Percentiles rank a stretch among this genome's conserved stretches.
phyloP scores from a whole-genome alignment of 164 flowering plant species.

The Paratinospora sagittata region DNA sequence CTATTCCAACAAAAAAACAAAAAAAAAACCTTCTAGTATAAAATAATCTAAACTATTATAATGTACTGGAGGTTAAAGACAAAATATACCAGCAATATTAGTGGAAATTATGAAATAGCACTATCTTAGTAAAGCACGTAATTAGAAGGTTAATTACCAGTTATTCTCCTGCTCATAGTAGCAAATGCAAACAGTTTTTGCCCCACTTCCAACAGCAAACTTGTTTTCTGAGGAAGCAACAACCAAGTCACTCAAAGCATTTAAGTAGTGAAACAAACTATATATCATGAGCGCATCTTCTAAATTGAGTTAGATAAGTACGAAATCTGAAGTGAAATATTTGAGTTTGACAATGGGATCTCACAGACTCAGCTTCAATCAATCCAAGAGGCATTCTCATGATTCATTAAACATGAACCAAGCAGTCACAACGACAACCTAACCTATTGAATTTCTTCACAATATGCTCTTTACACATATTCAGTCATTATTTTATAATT shows the following conservation, averaged over 20 bases:
- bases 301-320: not conserved
- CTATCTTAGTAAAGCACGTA: not conserved
- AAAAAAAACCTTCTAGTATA: too few species aligned
- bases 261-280: not conserved
- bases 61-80: too few species aligned
- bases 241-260: slow-evolving; percentile 1
- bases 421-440: not conserved
- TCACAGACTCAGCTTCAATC: not conserved
- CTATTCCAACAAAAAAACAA: too few species aligned
- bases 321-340: not conserved
- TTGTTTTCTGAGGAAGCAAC: slow-evolving; percentile 66
- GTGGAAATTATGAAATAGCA: not conserved
- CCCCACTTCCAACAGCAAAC: slow-evolving; percentile 99
- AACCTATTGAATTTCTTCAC: not conserved
- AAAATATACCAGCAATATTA: too few species aligned
- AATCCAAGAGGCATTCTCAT: not conserved
- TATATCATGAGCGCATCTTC: not conserved
- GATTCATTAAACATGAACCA: not conserved
- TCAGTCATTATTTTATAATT: too few species aligned
- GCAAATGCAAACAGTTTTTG: slow-evolving; percentile 96
- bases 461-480: too few species aligned
- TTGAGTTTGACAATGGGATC: not conserved
- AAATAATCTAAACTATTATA: too few species aligned
- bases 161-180: slow-evolving; percentile 98
- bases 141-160: slow-evolving; percentile 45